phyloP scores from a whole-genome alignment of 2,329 filamentous ascomycete genomes.

The Cadophora sp. region DNA sequence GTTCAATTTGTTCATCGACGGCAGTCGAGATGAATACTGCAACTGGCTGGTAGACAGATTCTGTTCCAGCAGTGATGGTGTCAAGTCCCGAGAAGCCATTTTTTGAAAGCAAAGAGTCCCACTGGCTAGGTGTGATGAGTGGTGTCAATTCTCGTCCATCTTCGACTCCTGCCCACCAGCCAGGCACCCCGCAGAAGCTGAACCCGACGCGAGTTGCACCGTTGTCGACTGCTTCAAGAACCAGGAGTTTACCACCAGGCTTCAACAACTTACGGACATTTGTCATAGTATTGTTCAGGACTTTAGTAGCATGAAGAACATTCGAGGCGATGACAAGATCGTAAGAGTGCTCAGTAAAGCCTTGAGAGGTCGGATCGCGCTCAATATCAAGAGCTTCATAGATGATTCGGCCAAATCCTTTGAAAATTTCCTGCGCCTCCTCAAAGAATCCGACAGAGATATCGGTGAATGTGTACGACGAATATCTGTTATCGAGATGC shows the following conservation, averaged over 20 bases:
- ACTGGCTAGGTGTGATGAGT: conserved; percentile 11
- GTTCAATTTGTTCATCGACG: conserved; percentile 14
- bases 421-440: conserved; percentile 41
- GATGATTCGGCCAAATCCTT: conserved; percentile 16
- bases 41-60: conserved; percentile 22
- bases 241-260: conserved; percentile 41
- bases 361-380: conserved; percentile 29
- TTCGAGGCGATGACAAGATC: conserved; percentile 31
- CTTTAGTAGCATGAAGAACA: conserved; percentile 37
- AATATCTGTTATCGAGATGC: conserved; percentile 43
- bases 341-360: conserved; percentile 28
- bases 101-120: conserved; percentile 12
- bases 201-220: conserved; percentile 37
- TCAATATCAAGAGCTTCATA: conserved; percentile 43
- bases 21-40: conserved; percentile 28
- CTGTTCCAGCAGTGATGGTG: conserved; percentile 18
- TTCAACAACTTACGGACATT: conserved; percentile 43
- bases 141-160: conserved; percentile 30
- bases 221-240: conserved; percentile 41
- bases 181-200: conserved; percentile 43
- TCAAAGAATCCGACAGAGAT: conserved; percentile 51
- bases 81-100: conserved; percentile 24
- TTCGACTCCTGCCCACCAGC: conserved; percentile 44
- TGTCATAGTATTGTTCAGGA: conserved; percentile 36
- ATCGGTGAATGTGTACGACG: conserved; percentile 55